These are phyloP conservation scores for Adansonia digitata DNA, from an alignment of 345 rosid species.

Conservation along the genomic window DNA sequence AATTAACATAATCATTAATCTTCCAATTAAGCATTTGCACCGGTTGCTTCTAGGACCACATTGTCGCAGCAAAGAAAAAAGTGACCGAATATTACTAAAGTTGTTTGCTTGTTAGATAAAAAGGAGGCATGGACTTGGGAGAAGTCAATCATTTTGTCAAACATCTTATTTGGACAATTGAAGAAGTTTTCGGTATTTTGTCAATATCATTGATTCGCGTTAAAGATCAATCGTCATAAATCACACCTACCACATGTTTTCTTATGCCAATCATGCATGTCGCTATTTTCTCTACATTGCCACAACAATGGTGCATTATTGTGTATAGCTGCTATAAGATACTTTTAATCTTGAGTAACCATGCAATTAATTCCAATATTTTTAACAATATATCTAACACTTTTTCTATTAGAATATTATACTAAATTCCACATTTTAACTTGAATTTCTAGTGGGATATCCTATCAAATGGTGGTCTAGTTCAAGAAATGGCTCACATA, in stretches of 20 bases:
- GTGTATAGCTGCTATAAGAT: too few relatives aligned
- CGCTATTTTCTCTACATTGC: background rate
- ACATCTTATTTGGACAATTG: background rate
- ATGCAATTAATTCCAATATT: background rate
- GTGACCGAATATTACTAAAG: background rate
- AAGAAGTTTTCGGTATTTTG: background rate
- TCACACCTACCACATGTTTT: background rate
- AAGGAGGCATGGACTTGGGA: background rate
- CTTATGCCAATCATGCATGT: background rate
- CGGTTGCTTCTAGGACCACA: too few relatives aligned
- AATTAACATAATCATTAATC: background rate
- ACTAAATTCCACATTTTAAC: background rate
- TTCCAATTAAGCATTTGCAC: background rate
- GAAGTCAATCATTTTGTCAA: background rate
- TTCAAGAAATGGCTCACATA: slow-evolving; percentile 97
- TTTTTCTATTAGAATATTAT: background rate
- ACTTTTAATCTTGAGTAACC: too few relatives aligned
- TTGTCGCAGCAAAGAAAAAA: too few relatives aligned
- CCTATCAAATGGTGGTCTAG: slow-evolving; percentile 90
- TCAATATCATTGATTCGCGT: background rate
- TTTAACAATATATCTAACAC: background rate
- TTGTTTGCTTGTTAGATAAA: background rate
- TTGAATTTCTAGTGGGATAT: slow-evolving; percentile 75
- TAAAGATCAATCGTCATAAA: background rate
- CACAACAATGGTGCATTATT: background rate